Evolutionary conservation across 2,329 filamentous ascomycete genomes (phyloP), one percentile per base, ranked within the genome.

Genomic region (Xylariaceae sp.): DNA sequence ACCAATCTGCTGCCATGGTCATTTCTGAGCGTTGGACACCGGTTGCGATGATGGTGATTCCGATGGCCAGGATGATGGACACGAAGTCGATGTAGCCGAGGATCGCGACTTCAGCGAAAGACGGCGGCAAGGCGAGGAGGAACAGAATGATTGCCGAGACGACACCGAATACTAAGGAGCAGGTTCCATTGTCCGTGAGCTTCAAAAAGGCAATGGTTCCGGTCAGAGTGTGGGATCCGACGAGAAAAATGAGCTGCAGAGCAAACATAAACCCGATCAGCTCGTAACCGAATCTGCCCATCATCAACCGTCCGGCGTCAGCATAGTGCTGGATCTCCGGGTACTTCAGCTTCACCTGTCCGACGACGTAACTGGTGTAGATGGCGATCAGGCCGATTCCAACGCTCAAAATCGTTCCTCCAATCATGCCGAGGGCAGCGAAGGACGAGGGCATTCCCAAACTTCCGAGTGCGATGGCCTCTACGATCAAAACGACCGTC

Each of bases 171-270:
- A 80, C 71, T 55, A 86, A 76, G 1, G 81, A 81, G 64, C 83
- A 87, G 3, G 76, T 71, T 2, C 73, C 76, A 61, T 83, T 76
- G 17, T 75, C 64, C 2, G 81, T 82, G 53, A 86, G 70, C 14
- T 76, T 79, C 56, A 84, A 82, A 69, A 86, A 76, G 51, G 81
- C 82, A 58, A 86, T 80, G 17, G 74, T 76, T 61, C 85, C 85
- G 1, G 81, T 83, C 47, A 86, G 71, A 28, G 86, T 71, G 63
- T 87, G 84, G 42, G 81, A 82, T 6, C 77, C 81, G 72, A 85
- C 82, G 62, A 85, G 76, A 69, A 87, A 86, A n/a, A 83, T 66
- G 19, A 86, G 69, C 61, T 85, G 80, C 42, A 85, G 64, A 7
- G 77, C 70, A 60, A 82, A 80, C 19, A 74, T 78, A 31, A 69